Evolutionary conservation across 768 basidiomycete genomes (phyloP).

Genomic region (Termitomyces sp.): DNA sequence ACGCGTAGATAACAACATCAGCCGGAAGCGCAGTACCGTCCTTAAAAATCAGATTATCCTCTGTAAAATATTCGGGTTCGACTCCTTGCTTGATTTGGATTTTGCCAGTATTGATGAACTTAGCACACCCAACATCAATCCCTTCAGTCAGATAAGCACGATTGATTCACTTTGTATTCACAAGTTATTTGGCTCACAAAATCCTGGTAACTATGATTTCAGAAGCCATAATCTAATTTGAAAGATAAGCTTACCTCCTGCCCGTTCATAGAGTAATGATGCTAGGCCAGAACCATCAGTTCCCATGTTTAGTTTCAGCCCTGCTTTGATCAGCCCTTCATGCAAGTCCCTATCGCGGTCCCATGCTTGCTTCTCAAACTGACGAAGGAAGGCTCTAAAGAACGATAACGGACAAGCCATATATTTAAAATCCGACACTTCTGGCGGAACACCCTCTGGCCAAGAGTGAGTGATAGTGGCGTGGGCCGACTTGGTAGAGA

Average conservation of each 20-base stretch:
- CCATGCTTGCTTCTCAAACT: constrained; percentile 16
- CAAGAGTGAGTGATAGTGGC: constrained; percentile 8
- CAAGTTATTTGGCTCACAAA: not conserved
- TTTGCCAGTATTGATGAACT: constrained; percentile 48
- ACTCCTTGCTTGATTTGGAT: constrained; percentile 55
- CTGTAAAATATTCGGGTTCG: constrained; percentile 31
- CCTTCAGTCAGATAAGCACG: constrained; percentile 13
- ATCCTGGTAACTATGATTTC: not conserved
- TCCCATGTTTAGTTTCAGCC: constrained; percentile 31
- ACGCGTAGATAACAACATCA: constrained; percentile 45
- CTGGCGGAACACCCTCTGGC: constrained; percentile 16
- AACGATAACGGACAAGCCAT: constrained; percentile 19
- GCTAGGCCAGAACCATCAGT: constrained; percentile 25
- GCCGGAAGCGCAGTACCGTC: constrained; percentile 34
- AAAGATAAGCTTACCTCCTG: constrained; percentile 23
- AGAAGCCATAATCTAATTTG: not conserved
- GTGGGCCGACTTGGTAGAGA: constrained; percentile 8
- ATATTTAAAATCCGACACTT: constrained; percentile 22
- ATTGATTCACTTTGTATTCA: not conserved
- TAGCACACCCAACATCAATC: constrained; percentile 44
- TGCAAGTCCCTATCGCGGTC: constrained; percentile 27
- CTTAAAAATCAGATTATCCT: constrained; percentile 29
- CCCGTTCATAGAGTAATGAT: constrained; percentile 22
- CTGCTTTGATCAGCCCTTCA: constrained; percentile 28
- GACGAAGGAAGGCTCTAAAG: constrained; percentile 15